A percentile compares a stretch with the other conserved stretches of the same genome.
Evolutionary conservation across 1,284 basidiomycete species (phyloP).

Genomic region (Ustilago cynodontis): DNA sequence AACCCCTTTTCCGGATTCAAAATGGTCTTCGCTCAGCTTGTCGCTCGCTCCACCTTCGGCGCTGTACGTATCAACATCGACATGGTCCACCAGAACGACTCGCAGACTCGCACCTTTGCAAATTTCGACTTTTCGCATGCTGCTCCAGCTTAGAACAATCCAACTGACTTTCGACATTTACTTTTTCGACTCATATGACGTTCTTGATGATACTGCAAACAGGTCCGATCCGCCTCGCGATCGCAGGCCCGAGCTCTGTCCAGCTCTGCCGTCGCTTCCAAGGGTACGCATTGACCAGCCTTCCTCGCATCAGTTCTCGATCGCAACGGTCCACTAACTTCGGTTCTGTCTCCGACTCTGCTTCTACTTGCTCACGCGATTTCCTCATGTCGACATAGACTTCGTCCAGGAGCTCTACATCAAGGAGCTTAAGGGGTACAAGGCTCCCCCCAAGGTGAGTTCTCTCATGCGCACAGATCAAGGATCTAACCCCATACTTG

Average conservation of each 20-base stretch:
- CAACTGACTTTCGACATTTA: constrained; percentile 23
- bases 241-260: constrained; percentile 62
- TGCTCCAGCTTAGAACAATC: background rate
- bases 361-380: background rate
- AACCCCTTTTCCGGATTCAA: constrained; percentile 7
- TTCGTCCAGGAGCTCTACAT: constrained; percentile 92
- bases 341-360: background rate
- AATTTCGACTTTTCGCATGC: constrained; percentile 3
- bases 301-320: background rate
- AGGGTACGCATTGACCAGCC: constrained; percentile 54
- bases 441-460: constrained; percentile 72
- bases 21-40: constrained; percentile 47
- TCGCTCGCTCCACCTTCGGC: constrained; percentile 48
- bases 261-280: constrained; percentile 63
- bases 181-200: background rate
- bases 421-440: constrained; percentile 90
- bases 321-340: constrained; percentile 9
- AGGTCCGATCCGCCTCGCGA: constrained; percentile 54
- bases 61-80: constrained; percentile 42
- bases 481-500: background rate
- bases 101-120: background rate
- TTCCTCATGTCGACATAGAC: constrained; percentile 73
- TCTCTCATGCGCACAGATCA: constrained; percentile 16
- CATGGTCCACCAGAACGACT: background rate
- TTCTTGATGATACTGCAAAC: constrained; percentile 13